Percentiles rank a stretch among this genome's conserved stretches.
Evolutionary conservation across 2,329 filamentous ascomycete species (phyloP).

Genomic region (Mycosphaerella sp.): DNA sequence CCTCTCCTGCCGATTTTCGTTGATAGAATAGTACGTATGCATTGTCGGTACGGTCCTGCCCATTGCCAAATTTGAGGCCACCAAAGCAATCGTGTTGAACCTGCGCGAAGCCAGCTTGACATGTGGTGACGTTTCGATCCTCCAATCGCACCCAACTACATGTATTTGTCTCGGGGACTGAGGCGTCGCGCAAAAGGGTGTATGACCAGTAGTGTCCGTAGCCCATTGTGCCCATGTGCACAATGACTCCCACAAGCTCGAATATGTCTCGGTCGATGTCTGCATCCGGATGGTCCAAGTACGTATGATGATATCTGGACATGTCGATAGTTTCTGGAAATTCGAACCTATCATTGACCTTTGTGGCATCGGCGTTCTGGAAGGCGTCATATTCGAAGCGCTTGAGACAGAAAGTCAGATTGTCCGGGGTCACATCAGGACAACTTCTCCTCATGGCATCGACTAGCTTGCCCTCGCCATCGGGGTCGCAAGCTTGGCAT

Average conservation of each 20-base stretch:
- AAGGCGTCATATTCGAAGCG: slow-evolving; percentile 72
- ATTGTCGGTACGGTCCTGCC: slow-evolving; percentile 50
- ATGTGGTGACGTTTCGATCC: slow-evolving; percentile 71
- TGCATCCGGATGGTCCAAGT: slow-evolving; percentile 59
- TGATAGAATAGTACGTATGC: slow-evolving; percentile 99
- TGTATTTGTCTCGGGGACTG: slow-evolving; percentile 45
- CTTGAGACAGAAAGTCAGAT: slow-evolving; percentile 92
- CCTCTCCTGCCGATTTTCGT: slow-evolving; percentile 29
- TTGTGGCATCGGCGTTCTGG: slow-evolving; percentile 62
- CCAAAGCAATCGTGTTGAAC: slow-evolving; percentile 71
- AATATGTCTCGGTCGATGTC: slow-evolving; percentile 66
- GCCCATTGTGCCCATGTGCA: slow-evolving; percentile 87
- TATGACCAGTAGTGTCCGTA: slow-evolving; percentile 98
- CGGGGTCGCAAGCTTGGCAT: slow-evolving; percentile 75
- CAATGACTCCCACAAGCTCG: slow-evolving; percentile 88
- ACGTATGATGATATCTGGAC: slow-evolving; percentile 80
- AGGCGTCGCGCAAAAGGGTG: slow-evolving; percentile 61
- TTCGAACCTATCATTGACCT: slow-evolving; percentile 91
- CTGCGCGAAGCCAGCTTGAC: slow-evolving; percentile 57
- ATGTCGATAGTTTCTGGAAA: slow-evolving; percentile 83
- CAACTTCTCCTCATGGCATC: slow-evolving; percentile 85
- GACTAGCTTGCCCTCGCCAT: slow-evolving; percentile 54
- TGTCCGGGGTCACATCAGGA: slow-evolving; percentile 85
- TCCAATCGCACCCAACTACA: slow-evolving; percentile 82
- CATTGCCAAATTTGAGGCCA: slow-evolving; percentile 51